These are phyloP conservation scores for Fusarium concolor DNA, from an alignment of 2,329 filamentous ascomycete genomes.

Conservation along the genomic window DNA sequence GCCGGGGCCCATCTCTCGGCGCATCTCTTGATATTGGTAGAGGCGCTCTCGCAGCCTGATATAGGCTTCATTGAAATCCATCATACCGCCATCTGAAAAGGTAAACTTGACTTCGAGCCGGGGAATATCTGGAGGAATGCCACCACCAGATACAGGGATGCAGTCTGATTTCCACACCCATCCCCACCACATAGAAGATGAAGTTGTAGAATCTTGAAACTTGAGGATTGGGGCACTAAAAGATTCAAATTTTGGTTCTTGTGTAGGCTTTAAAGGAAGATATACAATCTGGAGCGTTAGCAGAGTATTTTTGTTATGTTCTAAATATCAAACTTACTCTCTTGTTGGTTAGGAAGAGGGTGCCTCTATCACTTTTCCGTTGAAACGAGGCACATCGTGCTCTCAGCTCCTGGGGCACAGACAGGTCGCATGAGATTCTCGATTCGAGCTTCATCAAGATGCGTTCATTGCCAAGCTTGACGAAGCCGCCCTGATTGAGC, in stretches of 20 bases:
- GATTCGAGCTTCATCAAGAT: constrained; percentile 83
- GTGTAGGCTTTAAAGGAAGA: constrained; percentile 77
- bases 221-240: constrained; percentile 91
- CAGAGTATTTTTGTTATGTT: neutral
- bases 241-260: constrained; percentile 75
- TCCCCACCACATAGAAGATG: constrained; percentile 87
- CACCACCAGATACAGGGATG: constrained; percentile 84
- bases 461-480: constrained; percentile 85
- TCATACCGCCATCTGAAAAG: constrained; percentile 96
- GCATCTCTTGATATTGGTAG: constrained; percentile 81
- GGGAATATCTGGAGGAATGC: constrained; percentile 78
- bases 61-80: constrained; percentile 86
- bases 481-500: constrained; percentile 82
- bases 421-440: constrained; percentile 80
- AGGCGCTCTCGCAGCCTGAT: constrained; percentile 87
- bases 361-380: constrained; percentile 78
- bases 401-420: constrained; percentile 73
- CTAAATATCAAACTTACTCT: constrained; percentile 66
- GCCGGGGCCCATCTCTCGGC: constrained; percentile 72
- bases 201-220: constrained; percentile 84
- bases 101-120: constrained; percentile 85
- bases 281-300: constrained; percentile 77
- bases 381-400: constrained; percentile 72
- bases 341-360: constrained; percentile 85
- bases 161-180: constrained; percentile 89